A percentile compares a stretch with the other conserved stretches of the same genome.
Evolutionary conservation across 306 rosid species (phyloP).

Genomic region (Castanopsis chinensis): DNA sequence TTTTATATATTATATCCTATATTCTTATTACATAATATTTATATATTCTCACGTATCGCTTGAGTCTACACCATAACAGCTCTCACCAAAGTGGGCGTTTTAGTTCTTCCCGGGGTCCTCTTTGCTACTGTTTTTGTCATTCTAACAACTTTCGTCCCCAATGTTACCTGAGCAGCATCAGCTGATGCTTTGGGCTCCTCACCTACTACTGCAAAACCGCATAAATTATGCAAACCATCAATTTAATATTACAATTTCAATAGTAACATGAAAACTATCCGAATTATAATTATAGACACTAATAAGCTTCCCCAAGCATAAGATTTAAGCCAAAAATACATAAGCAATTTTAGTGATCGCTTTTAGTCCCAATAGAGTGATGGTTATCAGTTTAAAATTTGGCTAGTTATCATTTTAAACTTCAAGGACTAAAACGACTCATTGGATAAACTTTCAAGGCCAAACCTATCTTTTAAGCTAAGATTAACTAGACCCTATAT

Average conservation of each 20-base stretch:
- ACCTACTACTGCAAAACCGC: constrained; percentile 8
- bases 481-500: no score
- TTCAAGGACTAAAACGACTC: no score
- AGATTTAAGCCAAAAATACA: neutral
- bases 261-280: neutral
- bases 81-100: constrained; percentile 11
- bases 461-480: no score
- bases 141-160: constrained; percentile 21
- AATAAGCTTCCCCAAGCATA: neutral
- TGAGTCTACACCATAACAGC: constrained; percentile 9
- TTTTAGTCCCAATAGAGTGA: no score
- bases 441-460: no score
- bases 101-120: constrained; percentile 28
- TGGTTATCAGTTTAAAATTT: no score
- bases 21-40: no score
- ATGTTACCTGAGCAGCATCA: constrained; percentile 20
- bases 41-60: no score
- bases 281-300: neutral
- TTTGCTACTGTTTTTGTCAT: constrained; percentile 24
- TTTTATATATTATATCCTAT: no score
- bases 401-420: no score
- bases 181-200: constrained; percentile 32
- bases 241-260: neutral
- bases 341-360: no score
- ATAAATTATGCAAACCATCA: neutral